phyloP scores from a whole-genome alignment of 805 yeast genomes.

The Saturnispora dispora region DNA sequence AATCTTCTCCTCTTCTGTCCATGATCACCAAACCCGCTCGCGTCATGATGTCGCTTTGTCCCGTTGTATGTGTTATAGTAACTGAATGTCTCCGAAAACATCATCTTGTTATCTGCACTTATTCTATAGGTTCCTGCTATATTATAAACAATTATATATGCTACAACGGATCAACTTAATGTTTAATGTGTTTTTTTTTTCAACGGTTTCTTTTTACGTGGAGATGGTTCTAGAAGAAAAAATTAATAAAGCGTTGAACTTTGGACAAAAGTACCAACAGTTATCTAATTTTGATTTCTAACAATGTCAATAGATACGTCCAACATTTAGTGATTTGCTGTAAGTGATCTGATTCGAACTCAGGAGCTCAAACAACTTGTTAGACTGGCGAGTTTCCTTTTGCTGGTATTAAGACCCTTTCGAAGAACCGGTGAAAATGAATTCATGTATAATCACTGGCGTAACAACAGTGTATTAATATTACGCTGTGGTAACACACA shows the following conservation, averaged over 20 bases:
- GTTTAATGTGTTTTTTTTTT: neutral
- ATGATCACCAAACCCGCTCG: neutral
- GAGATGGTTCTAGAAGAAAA: neutral
- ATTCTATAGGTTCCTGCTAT: neutral
- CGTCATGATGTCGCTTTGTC: conserved; percentile 6
- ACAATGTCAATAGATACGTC: neutral
- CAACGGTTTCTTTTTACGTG: neutral
- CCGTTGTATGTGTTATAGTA: conserved; percentile 8
- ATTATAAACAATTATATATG: neutral
- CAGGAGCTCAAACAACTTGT: no score
- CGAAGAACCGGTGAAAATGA: no score
- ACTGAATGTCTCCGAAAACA: conserved; percentile 6
- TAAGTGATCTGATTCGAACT: neutral
- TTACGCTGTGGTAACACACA: no score
- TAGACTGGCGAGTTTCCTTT: no score
- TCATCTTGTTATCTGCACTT: neutral
- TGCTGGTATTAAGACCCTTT: no score
- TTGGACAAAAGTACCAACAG: neutral
- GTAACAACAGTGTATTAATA: no score
- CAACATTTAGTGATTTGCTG: neutral
- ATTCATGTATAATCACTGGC: no score
- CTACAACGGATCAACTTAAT: neutral
- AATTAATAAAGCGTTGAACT: neutral
- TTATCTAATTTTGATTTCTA: neutral
- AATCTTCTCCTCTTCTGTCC: conserved; percentile 1